Conservation (phyloP, 805 yeast species). For the Candida loeiensis region DNA sequence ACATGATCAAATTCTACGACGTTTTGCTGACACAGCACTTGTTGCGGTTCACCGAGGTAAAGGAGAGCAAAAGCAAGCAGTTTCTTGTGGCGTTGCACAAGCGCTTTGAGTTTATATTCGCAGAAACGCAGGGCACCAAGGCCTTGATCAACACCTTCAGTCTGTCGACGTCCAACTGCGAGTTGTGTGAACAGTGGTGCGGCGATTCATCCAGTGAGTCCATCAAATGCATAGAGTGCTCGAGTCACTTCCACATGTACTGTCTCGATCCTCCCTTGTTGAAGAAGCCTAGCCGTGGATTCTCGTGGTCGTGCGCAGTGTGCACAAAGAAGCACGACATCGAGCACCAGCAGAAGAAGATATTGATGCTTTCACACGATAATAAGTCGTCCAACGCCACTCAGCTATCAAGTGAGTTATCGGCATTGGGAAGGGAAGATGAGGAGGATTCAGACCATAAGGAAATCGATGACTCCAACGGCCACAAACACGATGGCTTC, state of each 20-base stretch:
- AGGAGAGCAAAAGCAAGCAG: slow-evolving; percentile 52
- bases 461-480: not conserved
- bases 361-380: slow-evolving; percentile 40
- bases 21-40: slow-evolving; percentile 61
- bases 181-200: slow-evolving; percentile 83
- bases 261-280: slow-evolving; percentile 83
- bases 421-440: slow-evolving; percentile 8
- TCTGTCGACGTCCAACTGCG: slow-evolving; percentile 54
- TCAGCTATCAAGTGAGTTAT: slow-evolving; percentile 26
- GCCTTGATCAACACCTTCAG: slow-evolving; percentile 61
- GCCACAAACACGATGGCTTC: no score
- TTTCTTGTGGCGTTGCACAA: slow-evolving; percentile 61
- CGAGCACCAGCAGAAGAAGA: slow-evolving; percentile 36
- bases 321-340: slow-evolving; percentile 62
- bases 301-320: slow-evolving; percentile 84
- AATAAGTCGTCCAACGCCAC: slow-evolving; percentile 38
- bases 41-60: slow-evolving; percentile 23
- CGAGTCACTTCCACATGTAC: slow-evolving; percentile 65
- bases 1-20: slow-evolving; percentile 79
- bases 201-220: slow-evolving; percentile 55
- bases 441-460: not conserved
- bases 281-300: slow-evolving; percentile 79
- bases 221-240: slow-evolving; percentile 77
- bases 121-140: slow-evolving; percentile 64
- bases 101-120: slow-evolving; percentile 69